phyloP scores from a whole-genome alignment of 108 stramenopile genomes.

The Skeletonema grethae region DNA sequence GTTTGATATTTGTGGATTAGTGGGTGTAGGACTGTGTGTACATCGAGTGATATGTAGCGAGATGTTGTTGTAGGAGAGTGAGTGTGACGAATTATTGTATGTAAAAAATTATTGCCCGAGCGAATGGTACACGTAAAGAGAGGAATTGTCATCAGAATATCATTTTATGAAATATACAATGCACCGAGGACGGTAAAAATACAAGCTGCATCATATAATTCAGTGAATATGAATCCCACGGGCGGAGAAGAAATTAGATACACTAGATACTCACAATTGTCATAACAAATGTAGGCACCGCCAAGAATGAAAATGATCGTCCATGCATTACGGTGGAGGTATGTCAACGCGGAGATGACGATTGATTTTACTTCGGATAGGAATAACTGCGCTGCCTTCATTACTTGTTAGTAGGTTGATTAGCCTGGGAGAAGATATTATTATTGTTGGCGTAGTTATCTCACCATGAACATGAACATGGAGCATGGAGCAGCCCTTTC shows the following conservation, averaged over 20 bases:
- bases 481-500: no score
- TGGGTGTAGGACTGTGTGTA: conserved; percentile 31
- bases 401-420: not conserved
- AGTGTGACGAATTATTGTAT: not conserved
- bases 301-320: conserved; percentile 41
- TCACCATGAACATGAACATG: no score
- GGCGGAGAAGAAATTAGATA: no score
- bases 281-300: conserved; percentile 23
- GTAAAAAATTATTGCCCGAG: not conserved
- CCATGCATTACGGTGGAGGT: conserved; percentile 48
- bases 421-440: no score
- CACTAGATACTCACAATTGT: conserved; percentile 30
- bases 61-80: not conserved
- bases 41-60: no score
- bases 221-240: no score
- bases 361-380: not conserved
- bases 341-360: not conserved
- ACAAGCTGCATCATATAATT: no score
- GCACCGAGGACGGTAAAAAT: no score
- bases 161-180: not conserved
- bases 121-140: not conserved
- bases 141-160: not conserved
- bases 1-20: conserved; percentile 23
- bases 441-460: no score
- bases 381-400: not conserved